These are phyloP conservation scores for Penicillium griseofulvum DNA, from an alignment of 2,329 filamentous ascomycete species.

Conservation along the genomic window DNA sequence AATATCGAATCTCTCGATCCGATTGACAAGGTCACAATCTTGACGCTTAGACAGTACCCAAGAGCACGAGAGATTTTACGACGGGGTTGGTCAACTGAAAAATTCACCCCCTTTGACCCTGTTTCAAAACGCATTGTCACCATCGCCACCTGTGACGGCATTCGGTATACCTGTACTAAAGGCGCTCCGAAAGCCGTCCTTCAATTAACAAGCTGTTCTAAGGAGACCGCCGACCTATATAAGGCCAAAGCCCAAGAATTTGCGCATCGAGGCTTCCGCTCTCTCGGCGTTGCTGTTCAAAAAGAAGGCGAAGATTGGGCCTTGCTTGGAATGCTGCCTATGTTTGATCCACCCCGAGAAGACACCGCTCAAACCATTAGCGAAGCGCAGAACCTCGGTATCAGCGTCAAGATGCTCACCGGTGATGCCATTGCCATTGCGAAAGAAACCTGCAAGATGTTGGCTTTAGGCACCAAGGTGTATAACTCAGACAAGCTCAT, in stretches of 20 bases:
- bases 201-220: slow-evolving; percentile 64
- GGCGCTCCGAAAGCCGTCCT: slow-evolving; percentile 74
- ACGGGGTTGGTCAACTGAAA: slow-evolving; percentile 72
- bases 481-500: slow-evolving; percentile 78
- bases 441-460: slow-evolving; percentile 79
- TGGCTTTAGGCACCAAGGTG: slow-evolving; percentile 74
- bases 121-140: slow-evolving; percentile 78
- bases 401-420: slow-evolving; percentile 78
- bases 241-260: slow-evolving; percentile 72
- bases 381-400: slow-evolving; percentile 71
- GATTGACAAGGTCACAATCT: slow-evolving; percentile 75
- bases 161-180: slow-evolving; percentile 71
- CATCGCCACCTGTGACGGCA: slow-evolving; percentile 64
- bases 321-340: slow-evolving; percentile 71
- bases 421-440: slow-evolving; percentile 77
- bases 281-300: slow-evolving; percentile 73
- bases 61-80: slow-evolving; percentile 72
- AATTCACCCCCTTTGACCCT: slow-evolving; percentile 69
- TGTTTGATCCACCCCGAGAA: slow-evolving; percentile 77
- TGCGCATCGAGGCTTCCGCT: slow-evolving; percentile 74
- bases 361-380: slow-evolving; percentile 76
- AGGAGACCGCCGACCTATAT: slow-evolving; percentile 64
- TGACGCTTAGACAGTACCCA: slow-evolving; percentile 71
- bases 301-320: slow-evolving; percentile 72
- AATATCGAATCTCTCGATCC: slow-evolving; percentile 75